A percentile compares a stretch with the other conserved stretches of the same genome.
phyloP scores from a whole-genome alignment of 495 filamentous ascomycete genomes.

The Lasiosphaeria ovina region DNA sequence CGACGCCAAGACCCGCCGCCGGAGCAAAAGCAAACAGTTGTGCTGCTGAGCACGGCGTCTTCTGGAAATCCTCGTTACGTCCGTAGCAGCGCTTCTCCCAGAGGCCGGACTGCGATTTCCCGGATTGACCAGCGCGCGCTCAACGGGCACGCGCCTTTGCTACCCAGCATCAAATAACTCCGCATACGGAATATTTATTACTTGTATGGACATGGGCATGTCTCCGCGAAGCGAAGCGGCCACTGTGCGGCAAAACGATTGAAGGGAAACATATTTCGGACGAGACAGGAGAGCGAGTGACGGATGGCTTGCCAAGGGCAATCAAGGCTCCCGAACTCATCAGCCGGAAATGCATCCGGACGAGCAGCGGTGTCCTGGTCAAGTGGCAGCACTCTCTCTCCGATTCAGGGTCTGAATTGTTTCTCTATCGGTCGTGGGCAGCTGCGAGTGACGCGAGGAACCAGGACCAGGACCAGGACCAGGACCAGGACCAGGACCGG shows the following conservation, averaged over 20 bases:
- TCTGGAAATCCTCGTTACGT: neutral
- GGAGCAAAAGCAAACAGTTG: neutral
- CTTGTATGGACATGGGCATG: neutral
- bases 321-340: too few species aligned
- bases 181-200: neutral
- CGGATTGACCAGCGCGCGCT: constrained; percentile 7
- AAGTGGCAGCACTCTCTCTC: too few species aligned
- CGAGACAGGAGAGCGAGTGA: too few species aligned
- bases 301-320: too few species aligned
- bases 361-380: too few species aligned
- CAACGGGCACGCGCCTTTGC: constrained; percentile 4
- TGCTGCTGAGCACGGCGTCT: neutral
- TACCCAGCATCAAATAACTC: constrained; percentile 8
- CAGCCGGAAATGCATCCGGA: too few species aligned
- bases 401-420: too few species aligned
- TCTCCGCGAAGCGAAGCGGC: neutral
- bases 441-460: too few species aligned
- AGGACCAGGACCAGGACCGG: too few species aligned
- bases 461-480: too few species aligned
- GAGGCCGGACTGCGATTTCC: neutral
- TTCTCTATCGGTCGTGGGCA: too few species aligned
- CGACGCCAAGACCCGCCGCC: neutral
- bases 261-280: too few species aligned
- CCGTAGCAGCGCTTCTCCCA: neutral
- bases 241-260: neutral